Conservation (phyloP, 2,329 filamentous ascomycete species). For the Colletotrichum tofieldiae region DNA sequence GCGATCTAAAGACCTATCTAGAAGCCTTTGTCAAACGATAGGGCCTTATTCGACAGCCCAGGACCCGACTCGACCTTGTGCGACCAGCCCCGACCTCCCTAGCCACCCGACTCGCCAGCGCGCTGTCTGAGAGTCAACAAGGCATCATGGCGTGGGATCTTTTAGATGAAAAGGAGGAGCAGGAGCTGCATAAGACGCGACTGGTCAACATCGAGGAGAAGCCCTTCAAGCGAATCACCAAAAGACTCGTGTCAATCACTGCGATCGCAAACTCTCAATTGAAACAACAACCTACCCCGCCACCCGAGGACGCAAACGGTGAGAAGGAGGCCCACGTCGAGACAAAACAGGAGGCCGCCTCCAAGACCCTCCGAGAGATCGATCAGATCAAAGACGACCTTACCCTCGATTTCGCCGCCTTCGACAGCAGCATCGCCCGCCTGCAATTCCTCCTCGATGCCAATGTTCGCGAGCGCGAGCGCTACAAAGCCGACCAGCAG, state of each 20-base stretch:
- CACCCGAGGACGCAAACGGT: slow-evolving; percentile 66
- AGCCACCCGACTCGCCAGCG: background rate
- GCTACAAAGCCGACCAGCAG: slow-evolving; percentile 86
- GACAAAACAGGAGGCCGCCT: slow-evolving; percentile 44
- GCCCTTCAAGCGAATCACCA: slow-evolving; percentile 90
- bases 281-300: slow-evolving; percentile 75
- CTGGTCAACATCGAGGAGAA: slow-evolving; percentile 93
- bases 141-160: slow-evolving; percentile 71
- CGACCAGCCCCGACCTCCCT: background rate
- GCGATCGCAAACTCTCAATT: slow-evolving; percentile 71
- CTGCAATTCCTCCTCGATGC: slow-evolving; percentile 89
- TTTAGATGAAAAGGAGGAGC: slow-evolving; percentile 82
- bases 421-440: slow-evolving; percentile 88
- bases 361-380: slow-evolving; percentile 68
- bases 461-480: slow-evolving; percentile 86
- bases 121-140: background rate
- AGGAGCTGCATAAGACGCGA: slow-evolving; percentile 88
- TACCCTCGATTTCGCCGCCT: slow-evolving; percentile 88
- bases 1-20: background rate
- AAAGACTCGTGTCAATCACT: slow-evolving; percentile 80
- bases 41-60: background rate
- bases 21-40: background rate
- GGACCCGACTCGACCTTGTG: background rate
- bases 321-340: slow-evolving; percentile 49
- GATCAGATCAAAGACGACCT: slow-evolving; percentile 86